Conservation (phyloP, 768 basidiomycete species). For the Tricholoma bakamatsutake region DNA sequence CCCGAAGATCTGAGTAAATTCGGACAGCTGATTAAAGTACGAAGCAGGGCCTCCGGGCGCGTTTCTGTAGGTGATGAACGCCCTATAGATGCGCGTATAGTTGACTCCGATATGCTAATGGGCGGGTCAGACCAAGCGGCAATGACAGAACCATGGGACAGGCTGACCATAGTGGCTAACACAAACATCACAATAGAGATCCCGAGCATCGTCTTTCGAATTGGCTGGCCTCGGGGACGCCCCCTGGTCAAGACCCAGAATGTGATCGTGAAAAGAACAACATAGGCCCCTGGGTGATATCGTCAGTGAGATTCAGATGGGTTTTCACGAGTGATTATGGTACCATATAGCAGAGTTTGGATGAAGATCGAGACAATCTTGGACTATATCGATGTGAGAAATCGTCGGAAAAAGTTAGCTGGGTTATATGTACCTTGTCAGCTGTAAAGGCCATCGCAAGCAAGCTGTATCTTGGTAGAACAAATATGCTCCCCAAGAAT, state of each 20-base stretch:
- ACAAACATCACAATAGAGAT: conserved; percentile 27
- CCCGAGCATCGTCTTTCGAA: conserved; percentile 26
- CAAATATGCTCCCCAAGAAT: background rate
- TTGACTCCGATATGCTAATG: conserved; percentile 31
- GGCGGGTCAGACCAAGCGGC: background rate
- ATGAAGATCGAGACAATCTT: conserved; percentile 21
- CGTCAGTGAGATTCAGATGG: background rate
- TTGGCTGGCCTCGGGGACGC: conserved; percentile 17
- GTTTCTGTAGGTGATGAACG: conserved; percentile 25
- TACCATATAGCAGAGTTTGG: conserved; percentile 22
- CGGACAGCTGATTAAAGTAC: conserved; percentile 27
- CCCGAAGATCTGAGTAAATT: conserved; percentile 31
- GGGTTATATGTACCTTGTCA: conserved; percentile 5
- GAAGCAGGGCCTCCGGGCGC: conserved; percentile 22
- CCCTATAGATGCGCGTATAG: conserved; percentile 28
- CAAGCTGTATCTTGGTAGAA: background rate
- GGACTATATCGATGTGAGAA: conserved; percentile 6
- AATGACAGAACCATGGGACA: background rate
- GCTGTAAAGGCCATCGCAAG: conserved; percentile 8
- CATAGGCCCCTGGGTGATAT: conserved; percentile 18
- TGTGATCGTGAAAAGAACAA: conserved; percentile 24
- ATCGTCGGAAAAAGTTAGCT: too few species aligned
- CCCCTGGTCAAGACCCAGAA: conserved; percentile 24
- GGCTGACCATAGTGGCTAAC: conserved; percentile 25
- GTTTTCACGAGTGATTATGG: background rate